phyloP scores from a whole-genome alignment of 768 basidiomycete species.

The Boletus pseudo-olivaceus region DNA sequence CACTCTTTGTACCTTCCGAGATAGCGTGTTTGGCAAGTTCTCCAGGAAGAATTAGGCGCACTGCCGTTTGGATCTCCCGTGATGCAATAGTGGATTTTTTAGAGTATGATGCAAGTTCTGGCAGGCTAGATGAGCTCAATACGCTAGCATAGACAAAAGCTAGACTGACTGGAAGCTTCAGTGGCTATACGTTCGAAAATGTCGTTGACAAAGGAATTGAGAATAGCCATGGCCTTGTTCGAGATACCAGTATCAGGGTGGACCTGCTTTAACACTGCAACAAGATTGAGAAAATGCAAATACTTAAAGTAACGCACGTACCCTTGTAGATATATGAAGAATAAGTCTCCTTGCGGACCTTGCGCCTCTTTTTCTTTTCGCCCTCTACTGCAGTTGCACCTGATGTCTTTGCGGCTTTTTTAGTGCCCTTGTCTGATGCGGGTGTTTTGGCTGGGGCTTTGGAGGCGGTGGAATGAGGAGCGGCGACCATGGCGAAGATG shows the following conservation, averaged over 20 bases:
- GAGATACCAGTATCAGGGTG: constrained; percentile 99
- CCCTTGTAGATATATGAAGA: constrained; percentile 95
- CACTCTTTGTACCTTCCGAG: constrained; percentile 85
- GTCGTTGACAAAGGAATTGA: constrained; percentile 91
- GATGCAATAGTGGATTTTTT: constrained; percentile 99
- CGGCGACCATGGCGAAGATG: constrained; percentile 56
- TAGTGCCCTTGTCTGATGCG: constrained; percentile 32
- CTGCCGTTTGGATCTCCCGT: constrained; percentile 96
- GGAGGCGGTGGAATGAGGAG: constrained; percentile 38
- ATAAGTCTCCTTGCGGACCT: constrained; percentile 88
- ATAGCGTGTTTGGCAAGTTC: constrained; percentile 99
- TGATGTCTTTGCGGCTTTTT: constrained; percentile 59
- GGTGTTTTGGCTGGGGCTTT: constrained; percentile 47
- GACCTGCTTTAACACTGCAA: constrained; percentile 87
- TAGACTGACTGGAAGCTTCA: constrained; percentile 75
- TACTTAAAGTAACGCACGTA: constrained; percentile 19
- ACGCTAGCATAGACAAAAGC: not conserved
- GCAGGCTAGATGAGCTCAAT: not conserved
- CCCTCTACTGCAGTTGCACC: constrained; percentile 53
- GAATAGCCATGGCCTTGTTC: constrained; percentile 92
- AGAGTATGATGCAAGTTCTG: constrained; percentile 95
- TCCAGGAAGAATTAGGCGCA: constrained; percentile 93
- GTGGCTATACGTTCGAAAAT: constrained; percentile 92
- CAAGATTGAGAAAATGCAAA: not conserved
- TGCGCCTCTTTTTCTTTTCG: constrained; percentile 88